phyloP scores from a whole-genome alignment of 352 stramenopile species.

The Phytophthora pistaciae region DNA sequence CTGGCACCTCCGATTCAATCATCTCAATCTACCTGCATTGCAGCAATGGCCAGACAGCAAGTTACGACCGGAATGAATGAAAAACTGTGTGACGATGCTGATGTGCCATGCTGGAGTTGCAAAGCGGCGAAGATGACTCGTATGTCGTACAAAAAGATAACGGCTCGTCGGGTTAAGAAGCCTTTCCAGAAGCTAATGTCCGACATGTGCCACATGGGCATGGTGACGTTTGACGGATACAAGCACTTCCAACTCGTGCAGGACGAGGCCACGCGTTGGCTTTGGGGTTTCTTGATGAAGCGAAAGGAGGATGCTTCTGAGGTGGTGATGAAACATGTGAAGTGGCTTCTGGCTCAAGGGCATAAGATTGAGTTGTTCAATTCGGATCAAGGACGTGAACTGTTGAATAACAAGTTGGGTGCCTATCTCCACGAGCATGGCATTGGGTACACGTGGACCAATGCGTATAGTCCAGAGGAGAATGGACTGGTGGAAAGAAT shows the following conservation, averaged over 20 bases:
- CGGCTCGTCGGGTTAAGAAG: background rate
- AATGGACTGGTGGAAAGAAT: no score
- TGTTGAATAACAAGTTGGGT: constrained; percentile 5
- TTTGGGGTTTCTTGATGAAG: constrained; percentile 18
- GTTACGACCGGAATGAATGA: background rate
- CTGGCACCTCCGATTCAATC: background rate
- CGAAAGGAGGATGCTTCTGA: constrained; percentile 10
- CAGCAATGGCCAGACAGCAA: background rate
- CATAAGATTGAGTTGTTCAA: constrained; percentile 12
- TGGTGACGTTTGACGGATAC: no score
- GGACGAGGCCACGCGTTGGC: constrained; percentile 13
- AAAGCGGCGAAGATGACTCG: background rate
- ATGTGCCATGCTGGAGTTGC: background rate
- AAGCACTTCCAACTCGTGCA: background rate
- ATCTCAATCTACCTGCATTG: background rate
- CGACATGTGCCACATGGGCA: no score
- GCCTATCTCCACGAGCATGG: background rate
- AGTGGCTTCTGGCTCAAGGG: constrained; percentile 14
- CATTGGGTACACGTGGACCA: constrained; percentile 3
- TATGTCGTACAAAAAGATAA: background rate
- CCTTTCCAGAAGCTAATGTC: no score
- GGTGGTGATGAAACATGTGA: constrained; percentile 10
- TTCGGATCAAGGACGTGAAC: constrained; percentile 14
- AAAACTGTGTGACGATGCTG: background rate
- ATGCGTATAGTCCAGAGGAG: no score